phyloP scores from a whole-genome alignment of 441 rosid genomes.

The Geranium incanum region DNA sequence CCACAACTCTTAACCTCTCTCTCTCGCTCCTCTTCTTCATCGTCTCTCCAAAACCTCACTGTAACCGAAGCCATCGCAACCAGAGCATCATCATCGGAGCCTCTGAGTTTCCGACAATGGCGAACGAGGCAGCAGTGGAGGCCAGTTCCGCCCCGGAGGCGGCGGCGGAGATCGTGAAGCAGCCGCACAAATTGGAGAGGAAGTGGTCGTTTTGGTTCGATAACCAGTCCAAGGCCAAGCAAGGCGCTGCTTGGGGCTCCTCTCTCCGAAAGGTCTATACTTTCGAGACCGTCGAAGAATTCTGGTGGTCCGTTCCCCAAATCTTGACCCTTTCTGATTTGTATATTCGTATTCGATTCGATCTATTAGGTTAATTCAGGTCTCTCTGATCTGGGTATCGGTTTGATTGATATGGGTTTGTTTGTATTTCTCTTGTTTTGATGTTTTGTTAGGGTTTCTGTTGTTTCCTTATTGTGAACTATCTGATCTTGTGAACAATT shows the following conservation, averaged over 20 bases:
- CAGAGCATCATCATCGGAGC: not conserved
- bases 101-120: conserved; percentile 26
- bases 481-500: too few species aligned
- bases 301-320: conserved; percentile 54
- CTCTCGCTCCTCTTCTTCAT: not conserved
- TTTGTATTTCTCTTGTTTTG: too few species aligned
- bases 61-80: not conserved
- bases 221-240: conserved; percentile 63
- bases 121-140: conserved; percentile 39
- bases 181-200: conserved; percentile 60
- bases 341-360: not conserved
- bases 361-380: not conserved
- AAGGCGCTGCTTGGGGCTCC: conserved; percentile 81
- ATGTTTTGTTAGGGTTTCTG: not conserved
- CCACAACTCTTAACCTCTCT: not conserved
- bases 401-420: too few species aligned
- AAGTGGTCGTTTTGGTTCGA: conserved; percentile 91
- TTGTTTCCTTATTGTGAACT: not conserved
- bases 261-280: conserved; percentile 65
- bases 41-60: not conserved
- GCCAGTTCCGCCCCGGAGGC: conserved; percentile 21
- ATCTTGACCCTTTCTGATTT: not conserved
- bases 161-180: conserved; percentile 26
- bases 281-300: conserved; percentile 86
- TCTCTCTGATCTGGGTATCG: not conserved